Conservation (phyloP, 2,329 filamentous ascomycete species). For the Canariomyces notabilis region DNA sequence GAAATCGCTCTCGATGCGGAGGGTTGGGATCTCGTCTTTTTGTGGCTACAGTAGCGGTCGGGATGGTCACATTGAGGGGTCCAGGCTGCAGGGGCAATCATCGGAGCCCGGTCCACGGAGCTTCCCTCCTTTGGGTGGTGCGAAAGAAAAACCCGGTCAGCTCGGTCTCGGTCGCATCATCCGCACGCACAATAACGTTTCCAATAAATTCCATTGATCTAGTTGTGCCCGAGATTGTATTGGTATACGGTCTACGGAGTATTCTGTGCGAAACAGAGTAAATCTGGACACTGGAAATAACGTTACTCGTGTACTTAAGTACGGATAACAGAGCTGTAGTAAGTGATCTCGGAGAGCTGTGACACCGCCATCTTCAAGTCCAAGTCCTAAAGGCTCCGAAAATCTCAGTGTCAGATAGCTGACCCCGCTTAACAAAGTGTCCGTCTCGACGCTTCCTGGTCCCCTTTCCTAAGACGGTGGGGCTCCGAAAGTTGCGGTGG, state of each 20-base stretch:
- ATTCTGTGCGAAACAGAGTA: too few species aligned
- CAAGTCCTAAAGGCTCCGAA: too few species aligned
- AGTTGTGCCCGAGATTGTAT: too few species aligned
- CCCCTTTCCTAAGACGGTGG: slow-evolving; percentile 8
- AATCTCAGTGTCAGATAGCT: too few species aligned
- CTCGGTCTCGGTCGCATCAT: slow-evolving; percentile 20
- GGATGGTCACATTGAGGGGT: slow-evolving; percentile 6
- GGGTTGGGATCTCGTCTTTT: not conserved
- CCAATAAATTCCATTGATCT: too few species aligned
- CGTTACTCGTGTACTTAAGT: too few species aligned
- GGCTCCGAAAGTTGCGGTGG: slow-evolving; percentile 19
- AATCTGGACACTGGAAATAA: too few species aligned
- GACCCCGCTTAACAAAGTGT: too few species aligned
- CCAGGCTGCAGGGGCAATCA: slow-evolving; percentile 5
- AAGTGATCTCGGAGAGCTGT: too few species aligned
- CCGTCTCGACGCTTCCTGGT: not conserved
- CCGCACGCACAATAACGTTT: slow-evolving; percentile 15
- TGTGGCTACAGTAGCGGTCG: slow-evolving; percentile 6
- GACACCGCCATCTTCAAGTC: too few species aligned
- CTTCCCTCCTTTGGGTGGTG: slow-evolving; percentile 7
- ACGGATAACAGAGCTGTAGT: too few species aligned
- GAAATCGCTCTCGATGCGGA: not conserved
- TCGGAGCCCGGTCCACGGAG: slow-evolving; percentile 15
- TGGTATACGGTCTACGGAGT: too few species aligned
- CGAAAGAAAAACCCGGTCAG: slow-evolving; percentile 13